phyloP scores from a whole-genome alignment of 1,139 yeast genomes.

The Blastobotrys buckinghamii region DNA sequence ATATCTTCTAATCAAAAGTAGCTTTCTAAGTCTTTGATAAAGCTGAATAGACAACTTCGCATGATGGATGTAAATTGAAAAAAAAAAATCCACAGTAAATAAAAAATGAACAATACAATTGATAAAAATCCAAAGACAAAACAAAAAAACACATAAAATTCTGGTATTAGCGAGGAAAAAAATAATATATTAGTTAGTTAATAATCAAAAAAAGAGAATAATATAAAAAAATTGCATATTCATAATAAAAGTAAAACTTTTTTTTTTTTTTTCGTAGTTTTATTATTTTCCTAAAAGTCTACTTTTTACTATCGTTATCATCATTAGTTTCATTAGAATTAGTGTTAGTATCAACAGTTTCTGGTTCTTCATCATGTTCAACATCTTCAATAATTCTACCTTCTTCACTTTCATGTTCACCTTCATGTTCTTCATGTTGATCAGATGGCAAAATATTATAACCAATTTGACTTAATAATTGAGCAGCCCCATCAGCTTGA shows the following conservation, averaged over 20 bases:
- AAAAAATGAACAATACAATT: no score
- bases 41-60: no score
- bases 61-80: no score
- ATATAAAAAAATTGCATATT: background rate
- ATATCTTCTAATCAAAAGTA: no score
- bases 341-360: conserved; percentile 1
- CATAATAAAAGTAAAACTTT: background rate
- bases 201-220: background rate
- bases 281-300: background rate
- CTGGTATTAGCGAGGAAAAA: no score
- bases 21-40: no score
- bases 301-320: background rate
- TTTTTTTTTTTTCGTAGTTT: background rate
- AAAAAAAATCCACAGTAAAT: no score
- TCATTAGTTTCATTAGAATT: background rate
- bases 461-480: conserved; percentile 17
- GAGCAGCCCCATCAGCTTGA: conserved; percentile 17
- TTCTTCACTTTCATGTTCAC: conserved; percentile 12
- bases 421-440: conserved; percentile 14
- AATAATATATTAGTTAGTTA: no score
- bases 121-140: no score
- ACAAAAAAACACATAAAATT: no score
- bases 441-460: conserved; percentile 1
- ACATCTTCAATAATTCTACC: conserved; percentile 12
- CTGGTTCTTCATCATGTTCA: conserved; percentile 17